Percentiles rank a stretch among this genome's conserved stretches.
Conservation (phyloP, 2,329 filamentous ascomycete species). For the Sporothrix humicola region DNA sequence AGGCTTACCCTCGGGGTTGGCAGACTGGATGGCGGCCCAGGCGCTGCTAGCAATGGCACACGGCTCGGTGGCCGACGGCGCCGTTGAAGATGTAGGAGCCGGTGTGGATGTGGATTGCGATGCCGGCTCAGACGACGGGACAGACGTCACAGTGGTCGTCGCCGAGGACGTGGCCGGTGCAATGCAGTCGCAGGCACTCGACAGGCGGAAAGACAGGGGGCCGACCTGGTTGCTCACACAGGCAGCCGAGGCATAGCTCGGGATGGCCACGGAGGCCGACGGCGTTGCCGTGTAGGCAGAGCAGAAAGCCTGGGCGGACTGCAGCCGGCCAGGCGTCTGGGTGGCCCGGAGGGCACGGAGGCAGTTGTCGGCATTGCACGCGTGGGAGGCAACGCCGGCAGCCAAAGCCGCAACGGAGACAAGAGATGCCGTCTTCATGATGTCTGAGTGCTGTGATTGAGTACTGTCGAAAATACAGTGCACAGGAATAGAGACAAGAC, state of each 20-base stretch:
- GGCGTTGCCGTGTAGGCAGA: slow-evolving; percentile 38
- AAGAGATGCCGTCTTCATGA: slow-evolving; percentile 22
- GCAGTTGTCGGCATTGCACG: slow-evolving; percentile 46
- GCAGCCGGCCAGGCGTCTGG: slow-evolving; percentile 44
- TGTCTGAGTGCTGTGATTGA: background rate
- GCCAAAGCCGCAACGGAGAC: slow-evolving; percentile 8
- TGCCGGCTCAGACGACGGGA: too few species aligned
- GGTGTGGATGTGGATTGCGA: background rate
- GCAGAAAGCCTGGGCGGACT: slow-evolving; percentile 46
- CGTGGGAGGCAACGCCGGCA: background rate
- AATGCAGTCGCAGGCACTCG: slow-evolving; percentile 41
- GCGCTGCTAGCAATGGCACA: slow-evolving; percentile 38
- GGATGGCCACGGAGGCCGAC: slow-evolving; percentile 35
- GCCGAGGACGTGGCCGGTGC: slow-evolving; percentile 16
- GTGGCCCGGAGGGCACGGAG: slow-evolving; percentile 47
- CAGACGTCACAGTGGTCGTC: background rate
- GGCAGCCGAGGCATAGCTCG: slow-evolving; percentile 38
- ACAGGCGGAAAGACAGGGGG: slow-evolving; percentile 37
- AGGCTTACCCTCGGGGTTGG: slow-evolving; percentile 6
- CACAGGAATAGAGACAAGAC: background rate
- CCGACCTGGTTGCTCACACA: slow-evolving; percentile 39
- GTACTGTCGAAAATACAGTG: background rate
- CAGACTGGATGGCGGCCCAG: slow-evolving; percentile 35
- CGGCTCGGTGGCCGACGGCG: slow-evolving; percentile 24
- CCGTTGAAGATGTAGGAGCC: background rate